Percentiles rank a stretch among this genome's conserved stretches.
These are phyloP conservation scores for Adenanthera pavonina DNA, from an alignment of 306 rosid species.

Conservation along the genomic window DNA sequence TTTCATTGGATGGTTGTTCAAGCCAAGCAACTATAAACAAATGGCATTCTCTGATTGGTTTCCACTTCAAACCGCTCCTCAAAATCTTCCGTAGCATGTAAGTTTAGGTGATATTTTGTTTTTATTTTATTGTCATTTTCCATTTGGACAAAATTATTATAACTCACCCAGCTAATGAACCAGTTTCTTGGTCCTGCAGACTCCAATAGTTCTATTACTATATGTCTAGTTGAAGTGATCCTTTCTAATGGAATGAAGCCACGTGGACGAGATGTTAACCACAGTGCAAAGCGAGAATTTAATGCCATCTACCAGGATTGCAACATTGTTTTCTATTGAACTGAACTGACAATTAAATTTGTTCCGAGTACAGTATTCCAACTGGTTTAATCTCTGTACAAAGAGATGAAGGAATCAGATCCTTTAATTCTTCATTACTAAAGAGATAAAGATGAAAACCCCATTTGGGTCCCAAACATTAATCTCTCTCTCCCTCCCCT, in stretches of 20 bases:
- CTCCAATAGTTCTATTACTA: neutral
- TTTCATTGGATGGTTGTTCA: neutral
- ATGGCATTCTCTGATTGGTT: neutral
- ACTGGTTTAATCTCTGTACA: neutral
- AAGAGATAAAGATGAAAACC: conserved; percentile 25
- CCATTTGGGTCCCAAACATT: neutral
- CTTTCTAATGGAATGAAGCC: neutral
- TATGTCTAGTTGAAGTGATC: neutral
- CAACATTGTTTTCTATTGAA: neutral
- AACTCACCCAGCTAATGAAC: neutral
- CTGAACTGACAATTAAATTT: neutral
- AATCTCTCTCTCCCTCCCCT: neutral
- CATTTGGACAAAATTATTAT: neutral
- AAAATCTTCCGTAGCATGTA: neutral
- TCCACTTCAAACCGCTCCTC: neutral
- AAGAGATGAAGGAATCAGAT: neutral
- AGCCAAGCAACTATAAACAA: neutral
- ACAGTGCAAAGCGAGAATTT: neutral
- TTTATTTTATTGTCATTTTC: neutral
- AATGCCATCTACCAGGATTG: neutral
- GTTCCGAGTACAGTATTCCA: neutral
- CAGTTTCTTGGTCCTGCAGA: neutral
- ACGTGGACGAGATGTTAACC: neutral
- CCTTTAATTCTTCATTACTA: neutral
- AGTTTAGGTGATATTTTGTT: neutral